Conservation (phyloP, 2,329 filamentous ascomycete genomes). For the Lecanicillium sp. region DNA sequence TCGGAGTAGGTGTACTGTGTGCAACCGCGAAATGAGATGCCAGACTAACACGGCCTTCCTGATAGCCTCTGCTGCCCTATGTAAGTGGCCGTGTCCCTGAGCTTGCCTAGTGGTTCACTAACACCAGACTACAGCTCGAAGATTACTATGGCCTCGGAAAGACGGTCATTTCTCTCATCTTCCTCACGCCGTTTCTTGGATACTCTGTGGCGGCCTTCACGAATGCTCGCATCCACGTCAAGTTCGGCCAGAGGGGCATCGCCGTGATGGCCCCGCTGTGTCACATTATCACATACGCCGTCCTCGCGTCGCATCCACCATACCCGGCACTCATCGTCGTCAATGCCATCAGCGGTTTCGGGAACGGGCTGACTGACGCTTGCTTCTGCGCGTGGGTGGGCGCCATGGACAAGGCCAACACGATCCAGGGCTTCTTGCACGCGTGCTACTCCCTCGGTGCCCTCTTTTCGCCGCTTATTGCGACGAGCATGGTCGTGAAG, state of each 20-base stretch:
- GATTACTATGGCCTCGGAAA: constrained; percentile 55
- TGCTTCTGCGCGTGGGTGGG: constrained; percentile 49
- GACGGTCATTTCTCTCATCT: constrained; percentile 55
- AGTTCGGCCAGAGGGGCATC: constrained; percentile 59
- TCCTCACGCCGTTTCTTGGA: constrained; percentile 57
- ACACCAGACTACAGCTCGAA: constrained; percentile 41
- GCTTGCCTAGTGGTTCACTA: background rate
- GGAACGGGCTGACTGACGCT: constrained; percentile 56
- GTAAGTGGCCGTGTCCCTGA: constrained; percentile 22
- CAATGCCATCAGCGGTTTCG: constrained; percentile 59
- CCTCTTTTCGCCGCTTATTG: constrained; percentile 56
- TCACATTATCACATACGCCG: constrained; percentile 55
- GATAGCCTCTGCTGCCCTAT: constrained; percentile 34
- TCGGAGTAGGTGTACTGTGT: too few species aligned
- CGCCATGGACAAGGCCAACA: constrained; percentile 61
- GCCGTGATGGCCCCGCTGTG: constrained; percentile 55
- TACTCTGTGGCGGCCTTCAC: constrained; percentile 56
- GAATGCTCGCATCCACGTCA: constrained; percentile 55
- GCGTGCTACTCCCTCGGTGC: constrained; percentile 61
- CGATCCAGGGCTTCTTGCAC: constrained; percentile 60
- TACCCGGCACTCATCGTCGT: constrained; percentile 58
- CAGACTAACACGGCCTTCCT: constrained; percentile 17
- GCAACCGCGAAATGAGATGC: too few species aligned
- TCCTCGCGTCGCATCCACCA: constrained; percentile 56
- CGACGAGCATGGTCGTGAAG: constrained; percentile 60